Evolutionary conservation across 169 alveolate species (phyloP).

Genomic region (Plasmodium ovale): DNA sequence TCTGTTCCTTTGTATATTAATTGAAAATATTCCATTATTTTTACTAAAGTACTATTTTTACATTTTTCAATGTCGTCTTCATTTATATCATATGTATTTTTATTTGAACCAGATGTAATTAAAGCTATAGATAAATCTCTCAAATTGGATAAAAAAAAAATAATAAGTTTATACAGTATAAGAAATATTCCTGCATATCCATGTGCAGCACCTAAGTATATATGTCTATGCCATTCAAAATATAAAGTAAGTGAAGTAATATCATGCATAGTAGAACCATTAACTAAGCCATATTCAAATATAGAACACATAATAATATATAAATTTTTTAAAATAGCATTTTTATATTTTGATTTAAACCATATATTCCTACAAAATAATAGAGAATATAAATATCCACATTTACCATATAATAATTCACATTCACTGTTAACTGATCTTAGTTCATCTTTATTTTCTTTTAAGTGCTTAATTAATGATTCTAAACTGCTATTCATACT

Average conservation of each 20-base stretch:
- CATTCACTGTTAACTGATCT: conserved; percentile 29
- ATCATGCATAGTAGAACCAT: neutral
- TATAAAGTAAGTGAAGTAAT: conserved; percentile 34
- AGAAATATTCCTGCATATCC: conserved; percentile 68
- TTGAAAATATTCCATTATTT: conserved; percentile 18
- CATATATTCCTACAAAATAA: conserved; percentile 61
- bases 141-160: conserved; percentile 22
- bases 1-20: conserved; percentile 59
- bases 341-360: conserved; percentile 14
- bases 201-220: conserved; percentile 70
- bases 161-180: conserved; percentile 24
- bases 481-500: conserved; percentile 22
- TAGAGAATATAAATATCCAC: conserved; percentile 67
- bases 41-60: neutral
- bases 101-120: neutral
- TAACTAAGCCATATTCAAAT: conserved; percentile 55
- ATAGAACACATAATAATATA: conserved; percentile 42
- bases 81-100: neutral
- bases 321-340: conserved; percentile 36
- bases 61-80: neutral
- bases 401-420: conserved; percentile 70
- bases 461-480: conserved; percentile 24
- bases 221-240: conserved; percentile 61
- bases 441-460: conserved; percentile 15
- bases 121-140: conserved; percentile 31